phyloP scores from a whole-genome alignment of 2,329 filamentous ascomycete species.

The Hirsutella thompsonii region DNA sequence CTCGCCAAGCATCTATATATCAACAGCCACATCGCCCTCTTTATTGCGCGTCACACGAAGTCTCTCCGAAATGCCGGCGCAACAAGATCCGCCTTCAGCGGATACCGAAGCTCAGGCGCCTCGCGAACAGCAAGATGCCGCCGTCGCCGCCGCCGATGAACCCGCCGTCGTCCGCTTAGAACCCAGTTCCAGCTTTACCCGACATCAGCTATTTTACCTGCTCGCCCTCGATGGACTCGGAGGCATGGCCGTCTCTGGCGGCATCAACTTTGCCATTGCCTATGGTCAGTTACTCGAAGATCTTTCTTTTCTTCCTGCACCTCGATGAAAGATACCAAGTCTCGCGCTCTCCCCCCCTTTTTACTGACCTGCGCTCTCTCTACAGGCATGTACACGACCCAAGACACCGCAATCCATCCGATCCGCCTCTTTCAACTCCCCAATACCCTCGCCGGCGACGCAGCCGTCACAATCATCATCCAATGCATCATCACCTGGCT shows the following conservation, averaged over 20 bases:
- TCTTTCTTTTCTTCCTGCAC: neutral
- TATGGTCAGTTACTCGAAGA: conserved; percentile 39
- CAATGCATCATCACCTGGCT: conserved; percentile 39
- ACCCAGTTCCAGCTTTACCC: conserved; percentile 26
- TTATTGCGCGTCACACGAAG: too few species aligned
- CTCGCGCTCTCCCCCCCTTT: neutral
- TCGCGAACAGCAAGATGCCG: neutral
- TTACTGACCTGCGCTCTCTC: neutral
- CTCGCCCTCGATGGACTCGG: conserved; percentile 33
- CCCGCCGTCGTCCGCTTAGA: conserved; percentile 10
- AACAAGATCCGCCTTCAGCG: too few species aligned
- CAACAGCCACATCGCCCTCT: too few species aligned
- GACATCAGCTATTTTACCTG: conserved; percentile 34
- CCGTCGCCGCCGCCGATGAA: neutral
- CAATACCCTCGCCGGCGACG: conserved; percentile 35
- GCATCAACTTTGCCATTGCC: conserved; percentile 38
- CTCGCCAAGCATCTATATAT: too few species aligned
- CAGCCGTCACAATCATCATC: conserved; percentile 35
- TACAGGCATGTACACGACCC: conserved; percentile 33
- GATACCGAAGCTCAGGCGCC: neutral
- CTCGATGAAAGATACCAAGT: too few species aligned
- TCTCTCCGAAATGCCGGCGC: neutral
- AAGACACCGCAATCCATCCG: conserved; percentile 19
- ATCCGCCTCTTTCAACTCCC: conserved; percentile 36
- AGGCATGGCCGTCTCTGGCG: conserved; percentile 32